Percentiles rank a stretch among this genome's conserved stretches.
These are phyloP conservation scores for Flaveria linearis DNA, from an alignment of 129 eudicot genomes.

Conservation along the genomic window DNA sequence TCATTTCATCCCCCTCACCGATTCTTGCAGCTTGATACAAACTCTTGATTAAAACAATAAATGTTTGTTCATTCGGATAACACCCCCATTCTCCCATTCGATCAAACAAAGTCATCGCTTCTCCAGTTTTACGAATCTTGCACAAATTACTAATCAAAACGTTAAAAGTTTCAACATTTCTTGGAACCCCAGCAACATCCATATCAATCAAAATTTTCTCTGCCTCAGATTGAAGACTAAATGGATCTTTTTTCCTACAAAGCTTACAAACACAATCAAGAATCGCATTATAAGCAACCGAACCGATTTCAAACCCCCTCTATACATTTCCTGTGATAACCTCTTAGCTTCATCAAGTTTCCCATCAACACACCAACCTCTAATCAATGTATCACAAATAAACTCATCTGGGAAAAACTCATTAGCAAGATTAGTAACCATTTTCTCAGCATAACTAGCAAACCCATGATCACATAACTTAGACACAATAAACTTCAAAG, in stretches of 20 bases:
- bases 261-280: slow-evolving; percentile 89
- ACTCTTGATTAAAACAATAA: slow-evolving; percentile 70
- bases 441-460: slow-evolving; percentile 88
- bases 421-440: slow-evolving; percentile 67
- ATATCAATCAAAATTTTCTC: slow-evolving; percentile 73
- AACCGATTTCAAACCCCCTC: slow-evolving; percentile 91
- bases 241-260: slow-evolving; percentile 85
- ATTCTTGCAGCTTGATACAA: slow-evolving; percentile 93
- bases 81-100: slow-evolving; percentile 98
- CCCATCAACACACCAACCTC: slow-evolving; percentile 92
- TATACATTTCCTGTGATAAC: slow-evolving; percentile 74
- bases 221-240: slow-evolving; percentile 61
- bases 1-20: slow-evolving; percentile 95
- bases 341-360: slow-evolving; percentile 84
- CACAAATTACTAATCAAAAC: slow-evolving; percentile 72
- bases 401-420: slow-evolving; percentile 89
- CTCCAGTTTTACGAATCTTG: slow-evolving; percentile 69
- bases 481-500: slow-evolving; percentile 55
- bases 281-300: slow-evolving; percentile 64
- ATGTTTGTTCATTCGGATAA: slow-evolving; percentile 73
- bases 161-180: slow-evolving; percentile 82
- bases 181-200: slow-evolving; percentile 92
- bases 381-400: slow-evolving; percentile 70
- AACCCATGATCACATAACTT: slow-evolving; percentile 73
- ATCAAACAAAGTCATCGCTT: slow-evolving; percentile 62